phyloP scores from a whole-genome alignment of 352 stramenopile genomes.

The Globisporangium emineosum region DNA sequence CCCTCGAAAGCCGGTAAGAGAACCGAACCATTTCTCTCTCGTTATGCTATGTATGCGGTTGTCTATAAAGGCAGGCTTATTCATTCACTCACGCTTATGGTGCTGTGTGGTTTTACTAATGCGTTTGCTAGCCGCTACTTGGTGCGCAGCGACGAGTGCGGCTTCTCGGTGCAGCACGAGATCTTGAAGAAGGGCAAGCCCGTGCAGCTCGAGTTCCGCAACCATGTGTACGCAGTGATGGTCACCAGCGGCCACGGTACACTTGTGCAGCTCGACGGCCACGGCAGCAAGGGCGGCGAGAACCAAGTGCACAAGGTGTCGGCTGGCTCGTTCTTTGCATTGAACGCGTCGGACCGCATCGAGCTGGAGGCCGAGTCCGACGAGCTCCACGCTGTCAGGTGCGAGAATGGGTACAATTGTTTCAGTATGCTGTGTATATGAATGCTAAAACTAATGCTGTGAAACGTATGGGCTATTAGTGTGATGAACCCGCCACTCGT shows the following conservation, averaged over 20 bases:
- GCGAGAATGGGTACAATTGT: neutral
- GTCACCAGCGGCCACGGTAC: slow-evolving; percentile 55
- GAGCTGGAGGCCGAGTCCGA: slow-evolving; percentile 54
- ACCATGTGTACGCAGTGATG: slow-evolving; percentile 73
- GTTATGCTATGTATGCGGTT: neutral
- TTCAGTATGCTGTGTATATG: neutral
- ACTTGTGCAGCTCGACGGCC: slow-evolving; percentile 50
- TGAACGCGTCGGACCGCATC: slow-evolving; percentile 54
- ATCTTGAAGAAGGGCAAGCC: slow-evolving; percentile 49
- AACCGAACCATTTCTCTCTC: neutral
- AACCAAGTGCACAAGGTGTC: slow-evolving; percentile 34
- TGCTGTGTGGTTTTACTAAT: too few relatives aligned
- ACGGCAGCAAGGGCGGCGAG: slow-evolving; percentile 28
- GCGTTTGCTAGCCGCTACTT: slow-evolving; percentile 53
- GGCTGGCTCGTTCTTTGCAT: slow-evolving; percentile 53
- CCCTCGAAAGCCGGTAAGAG: slow-evolving; percentile 53
- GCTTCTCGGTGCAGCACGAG: slow-evolving; percentile 80
- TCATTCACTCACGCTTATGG: neutral
- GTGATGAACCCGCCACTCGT: slow-evolving; percentile 81
- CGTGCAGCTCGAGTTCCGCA: slow-evolving; percentile 65
- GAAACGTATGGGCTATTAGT: slow-evolving; percentile 16
- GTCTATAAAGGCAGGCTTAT: neutral
- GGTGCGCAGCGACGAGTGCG: slow-evolving; percentile 62
- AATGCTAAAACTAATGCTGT: neutral
- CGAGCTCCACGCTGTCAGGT: slow-evolving; percentile 70